Base-by-base conservation (phyloP, 2,329 filamentous ascomycete genomes). In the Botrytis cinerea region DNA sequence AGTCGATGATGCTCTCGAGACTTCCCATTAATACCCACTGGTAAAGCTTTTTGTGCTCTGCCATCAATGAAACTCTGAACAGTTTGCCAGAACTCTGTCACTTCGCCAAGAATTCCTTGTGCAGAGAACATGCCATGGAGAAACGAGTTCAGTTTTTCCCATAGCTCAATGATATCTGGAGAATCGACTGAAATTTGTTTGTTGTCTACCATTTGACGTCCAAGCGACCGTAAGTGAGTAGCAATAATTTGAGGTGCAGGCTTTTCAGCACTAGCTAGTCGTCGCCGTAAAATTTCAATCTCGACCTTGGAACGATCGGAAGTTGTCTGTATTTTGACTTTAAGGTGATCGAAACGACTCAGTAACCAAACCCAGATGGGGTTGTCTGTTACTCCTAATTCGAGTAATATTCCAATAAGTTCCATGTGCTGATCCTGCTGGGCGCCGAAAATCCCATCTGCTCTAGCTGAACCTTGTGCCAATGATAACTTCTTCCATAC, bases 341-440 rank as follows among this genome's bases (percentile, higher is more conserved):
- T 98, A 73, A 99, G 86, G 79, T 95, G 91, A 76, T 97, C 93
- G 80, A 95, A 97, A 63, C 93, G 91, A 79, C 94, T 97, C 72
- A 95, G 85, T 40, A 99, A 89, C 95, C 96, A 99, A 18, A 97
- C 88, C 93, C 93, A 97, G 75, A 99, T 97, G 1, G 96, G 96
- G 78, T 97, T 99, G 74, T 98, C 94, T 16, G 97, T 92, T 3
- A 97, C 94, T 10, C 96, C 97, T 32, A 99, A 86, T 82, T 99
- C 95, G n/a, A 99, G 84, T 71, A 99, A 86, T 51, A 98, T 86
- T 35, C 90, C 87, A 72, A 99, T 98, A 66, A 98, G 86, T 80
- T 97, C 94, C 89, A 98, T 94, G 79, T 98, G 92, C 81, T 91
- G 88, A 77, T 97, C 94, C 80, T 95, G 93, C 9, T 88, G 85